These are phyloP conservation scores for Pichia membranifaciens DNA, from an alignment of 805 yeast genomes.

Conservation along the genomic window DNA sequence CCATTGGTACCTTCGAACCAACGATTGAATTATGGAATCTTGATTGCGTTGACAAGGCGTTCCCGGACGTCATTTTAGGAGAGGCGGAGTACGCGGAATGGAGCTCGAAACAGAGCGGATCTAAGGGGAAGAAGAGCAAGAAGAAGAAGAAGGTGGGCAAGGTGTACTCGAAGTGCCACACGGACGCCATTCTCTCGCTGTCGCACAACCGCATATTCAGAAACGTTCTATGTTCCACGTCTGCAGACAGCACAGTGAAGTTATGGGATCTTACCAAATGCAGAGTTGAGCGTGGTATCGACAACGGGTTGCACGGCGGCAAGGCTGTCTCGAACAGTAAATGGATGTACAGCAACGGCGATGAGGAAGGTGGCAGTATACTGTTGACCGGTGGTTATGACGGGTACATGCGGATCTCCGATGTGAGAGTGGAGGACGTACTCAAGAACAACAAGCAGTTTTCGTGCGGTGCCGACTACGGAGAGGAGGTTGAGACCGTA, in stretches of 20 bases:
- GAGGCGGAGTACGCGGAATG: conserved; percentile 45
- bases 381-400: conserved; percentile 93
- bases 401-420: conserved; percentile 71
- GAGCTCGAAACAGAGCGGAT: conserved; percentile 17
- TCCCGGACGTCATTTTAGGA: conserved; percentile 90
- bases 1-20: conserved; percentile 95
- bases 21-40: conserved; percentile 96
- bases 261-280: conserved; percentile 85
- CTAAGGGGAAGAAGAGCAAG: conserved; percentile 41
- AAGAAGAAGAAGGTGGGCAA: conserved; percentile 40
- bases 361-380: conserved; percentile 48
- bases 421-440: conserved; percentile 71
- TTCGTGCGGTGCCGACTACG: conserved; percentile 41
- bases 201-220: conserved; percentile 78
- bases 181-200: conserved; percentile 87
- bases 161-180: conserved; percentile 64
- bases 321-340: conserved; percentile 80
- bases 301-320: conserved; percentile 56
- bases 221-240: conserved; percentile 84
- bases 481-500: conserved; percentile 79
- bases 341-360: conserved; percentile 59
- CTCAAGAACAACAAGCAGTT: conserved; percentile 56
- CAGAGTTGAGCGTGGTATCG: conserved; percentile 71
- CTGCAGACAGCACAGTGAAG: conserved; percentile 92
- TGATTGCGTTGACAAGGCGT: conserved; percentile 87